These are phyloP conservation scores for Massospora cicadina DNA, from an alignment of 371 early-diverging fungal genomes.

Conservation along the genomic window DNA sequence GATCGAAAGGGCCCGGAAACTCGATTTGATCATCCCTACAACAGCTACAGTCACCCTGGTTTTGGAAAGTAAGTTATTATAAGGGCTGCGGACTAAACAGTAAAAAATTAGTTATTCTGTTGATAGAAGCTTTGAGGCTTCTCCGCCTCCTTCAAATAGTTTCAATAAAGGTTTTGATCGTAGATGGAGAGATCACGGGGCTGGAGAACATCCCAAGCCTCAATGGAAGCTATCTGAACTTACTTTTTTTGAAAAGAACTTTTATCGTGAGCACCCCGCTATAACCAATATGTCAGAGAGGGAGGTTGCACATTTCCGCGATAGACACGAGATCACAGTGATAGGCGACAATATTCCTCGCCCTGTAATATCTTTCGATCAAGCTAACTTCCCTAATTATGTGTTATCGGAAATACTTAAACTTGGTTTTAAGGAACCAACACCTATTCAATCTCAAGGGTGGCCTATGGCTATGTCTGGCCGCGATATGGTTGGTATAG, in stretches of 20 bases:
- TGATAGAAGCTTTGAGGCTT: neutral
- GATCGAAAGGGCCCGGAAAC: neutral
- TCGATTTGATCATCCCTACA: neutral
- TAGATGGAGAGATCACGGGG: neutral
- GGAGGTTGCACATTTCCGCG: constrained; percentile 44
- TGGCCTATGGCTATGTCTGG: constrained; percentile 99
- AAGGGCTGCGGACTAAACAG: neutral
- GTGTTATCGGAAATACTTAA: constrained; percentile 69
- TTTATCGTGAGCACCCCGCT: constrained; percentile 59
- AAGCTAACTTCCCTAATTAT: constrained; percentile 67
- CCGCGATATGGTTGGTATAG: constrained; percentile 95
- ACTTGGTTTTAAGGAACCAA: constrained; percentile 80
- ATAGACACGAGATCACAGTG: constrained; percentile 49
- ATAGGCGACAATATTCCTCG: constrained; percentile 51
- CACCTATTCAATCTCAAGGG: constrained; percentile 97
- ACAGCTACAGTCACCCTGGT: neutral
- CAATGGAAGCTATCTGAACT: constrained; percentile 49
- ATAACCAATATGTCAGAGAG: constrained; percentile 35
- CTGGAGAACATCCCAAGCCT: constrained; percentile 28
- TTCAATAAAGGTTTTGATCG: neutral
- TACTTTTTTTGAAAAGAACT: constrained; percentile 81
- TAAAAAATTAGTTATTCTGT: neutral
- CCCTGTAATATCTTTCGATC: constrained; percentile 63
- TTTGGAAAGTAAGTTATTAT: neutral
- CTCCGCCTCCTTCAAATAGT: neutral